Percentiles rank a stretch among this genome's conserved stretches.
Conservation (phyloP, 1,284 basidiomycete genomes). For the Cryptococcus floricola region DNA sequence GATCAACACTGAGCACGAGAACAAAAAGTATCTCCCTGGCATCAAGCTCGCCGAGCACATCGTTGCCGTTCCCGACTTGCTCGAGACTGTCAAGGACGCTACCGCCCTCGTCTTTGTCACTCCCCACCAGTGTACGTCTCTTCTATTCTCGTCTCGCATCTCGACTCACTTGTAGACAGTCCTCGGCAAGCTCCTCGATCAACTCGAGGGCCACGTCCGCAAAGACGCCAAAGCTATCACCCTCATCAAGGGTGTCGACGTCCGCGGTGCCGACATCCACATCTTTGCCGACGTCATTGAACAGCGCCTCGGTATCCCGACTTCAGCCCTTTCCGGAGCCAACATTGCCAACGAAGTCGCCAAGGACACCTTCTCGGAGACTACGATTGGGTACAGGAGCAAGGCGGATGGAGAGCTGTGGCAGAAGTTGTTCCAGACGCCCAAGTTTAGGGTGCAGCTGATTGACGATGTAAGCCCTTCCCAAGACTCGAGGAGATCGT, state of each 20-base stretch:
- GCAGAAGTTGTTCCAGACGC: constrained; percentile 53
- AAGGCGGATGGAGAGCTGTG: constrained; percentile 51
- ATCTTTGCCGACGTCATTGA: constrained; percentile 60
- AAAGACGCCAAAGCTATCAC: constrained; percentile 51
- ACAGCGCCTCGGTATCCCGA: constrained; percentile 53
- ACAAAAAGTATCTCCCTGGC: constrained; percentile 53
- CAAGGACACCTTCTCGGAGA: constrained; percentile 54
- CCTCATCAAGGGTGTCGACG: constrained; percentile 56
- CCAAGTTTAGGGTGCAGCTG: constrained; percentile 54
- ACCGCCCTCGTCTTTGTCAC: constrained; percentile 58
- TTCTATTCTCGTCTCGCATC: neutral
- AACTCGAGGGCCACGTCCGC: constrained; percentile 50
- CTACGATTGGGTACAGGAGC: constrained; percentile 56
- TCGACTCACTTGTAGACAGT: constrained; percentile 20
- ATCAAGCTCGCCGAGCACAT: constrained; percentile 54
- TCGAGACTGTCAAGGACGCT: constrained; percentile 53
- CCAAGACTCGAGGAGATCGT: neutral
- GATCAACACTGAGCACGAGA: constrained; percentile 54
- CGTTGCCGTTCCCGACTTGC: constrained; percentile 53
- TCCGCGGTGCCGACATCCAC: constrained; percentile 53
- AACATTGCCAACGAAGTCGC: constrained; percentile 60
- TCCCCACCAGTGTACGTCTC: constrained; percentile 54
- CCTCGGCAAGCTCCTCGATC: constrained; percentile 44
- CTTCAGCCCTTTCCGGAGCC: constrained; percentile 58
- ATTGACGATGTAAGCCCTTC: constrained; percentile 52